Percentiles rank a stretch among this genome's conserved stretches.
These are phyloP conservation scores for Phlyctochytrium arcticum DNA, from an alignment of 192 early-diverging fungal genomes.

Conservation along the genomic window DNA sequence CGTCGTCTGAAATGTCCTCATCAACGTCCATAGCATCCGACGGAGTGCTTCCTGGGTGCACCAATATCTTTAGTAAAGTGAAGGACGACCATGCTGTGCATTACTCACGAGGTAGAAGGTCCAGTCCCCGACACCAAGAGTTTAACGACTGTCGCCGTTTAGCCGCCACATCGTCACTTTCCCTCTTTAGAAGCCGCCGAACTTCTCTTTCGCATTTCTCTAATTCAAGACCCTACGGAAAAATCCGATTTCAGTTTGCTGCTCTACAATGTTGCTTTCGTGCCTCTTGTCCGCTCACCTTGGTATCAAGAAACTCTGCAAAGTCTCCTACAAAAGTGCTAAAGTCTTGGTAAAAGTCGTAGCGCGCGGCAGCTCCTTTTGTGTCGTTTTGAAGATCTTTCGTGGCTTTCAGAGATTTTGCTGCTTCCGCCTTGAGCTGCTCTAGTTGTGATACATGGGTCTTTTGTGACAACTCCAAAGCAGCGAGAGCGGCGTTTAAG, in stretches of 20 bases:
- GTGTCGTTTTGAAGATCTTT: constrained; percentile 19
- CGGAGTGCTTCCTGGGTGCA: too few species aligned
- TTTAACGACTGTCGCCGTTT: background rate
- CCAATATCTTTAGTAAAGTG: background rate
- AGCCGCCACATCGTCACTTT: too few species aligned
- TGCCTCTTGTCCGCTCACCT: constrained; percentile 11
- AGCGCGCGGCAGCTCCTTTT: constrained; percentile 9
- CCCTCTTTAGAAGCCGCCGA: background rate
- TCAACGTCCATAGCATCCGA: too few species aligned
- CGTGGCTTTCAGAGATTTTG: constrained; percentile 1
- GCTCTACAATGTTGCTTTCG: background rate
- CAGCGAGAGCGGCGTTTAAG: constrained; percentile 5
- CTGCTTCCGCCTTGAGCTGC: background rate
- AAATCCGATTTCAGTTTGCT: background rate
- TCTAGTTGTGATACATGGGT: constrained; percentile 12
- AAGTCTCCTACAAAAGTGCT: constrained; percentile 31
- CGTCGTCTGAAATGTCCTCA: too few species aligned
- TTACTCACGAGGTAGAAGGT: background rate
- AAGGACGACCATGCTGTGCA: background rate
- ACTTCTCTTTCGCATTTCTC: constrained; percentile 20
- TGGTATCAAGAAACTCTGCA: constrained; percentile 39
- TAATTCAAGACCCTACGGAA: constrained; percentile 12
- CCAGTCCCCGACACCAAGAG: background rate
- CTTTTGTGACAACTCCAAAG: constrained; percentile 2
- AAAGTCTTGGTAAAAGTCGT: constrained; percentile 39